Conservation (phyloP, 2,329 filamentous ascomycete genomes). For the Escovopsis weberi region DNA sequence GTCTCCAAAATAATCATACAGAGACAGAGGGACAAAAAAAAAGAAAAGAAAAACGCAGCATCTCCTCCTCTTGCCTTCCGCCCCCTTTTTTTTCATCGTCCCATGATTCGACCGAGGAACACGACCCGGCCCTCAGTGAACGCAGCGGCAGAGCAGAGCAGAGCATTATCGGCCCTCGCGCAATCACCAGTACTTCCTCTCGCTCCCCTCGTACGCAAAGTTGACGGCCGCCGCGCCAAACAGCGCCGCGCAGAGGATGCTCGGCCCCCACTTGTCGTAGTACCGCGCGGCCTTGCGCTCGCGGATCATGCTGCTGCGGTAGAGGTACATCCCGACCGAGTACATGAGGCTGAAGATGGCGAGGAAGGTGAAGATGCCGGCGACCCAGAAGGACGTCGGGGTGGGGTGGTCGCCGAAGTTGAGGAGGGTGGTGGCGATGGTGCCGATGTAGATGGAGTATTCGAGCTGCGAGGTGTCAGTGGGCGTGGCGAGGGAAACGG, state of each 20-base stretch:
- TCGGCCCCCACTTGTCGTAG: constrained; percentile 82
- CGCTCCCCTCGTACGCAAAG: constrained; percentile 62
- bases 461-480: constrained; percentile 48
- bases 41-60: too few relatives aligned
- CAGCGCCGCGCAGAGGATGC: constrained; percentile 56
- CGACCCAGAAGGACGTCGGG: constrained; percentile 47
- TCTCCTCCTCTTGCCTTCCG: too few relatives aligned
- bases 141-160: too few relatives aligned
- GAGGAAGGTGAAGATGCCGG: constrained; percentile 68
- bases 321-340: constrained; percentile 70
- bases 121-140: too few relatives aligned
- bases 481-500: too few relatives aligned
- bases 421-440: constrained; percentile 69
- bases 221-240: constrained; percentile 64
- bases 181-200: constrained; percentile 37
- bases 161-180: too few relatives aligned
- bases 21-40: too few relatives aligned
- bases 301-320: constrained; percentile 75
- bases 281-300: constrained; percentile 74
- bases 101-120: too few relatives aligned
- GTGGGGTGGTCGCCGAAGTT: constrained; percentile 57
- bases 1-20: too few relatives aligned
- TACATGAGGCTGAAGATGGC: constrained; percentile 71
- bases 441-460: constrained; percentile 87
- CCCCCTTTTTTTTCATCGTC: too few relatives aligned